Evolutionary conservation across 345 rosid species (phyloP), one percentile per base, ranked within the genome.

Genomic region (Nasturtium officinale): DNA sequence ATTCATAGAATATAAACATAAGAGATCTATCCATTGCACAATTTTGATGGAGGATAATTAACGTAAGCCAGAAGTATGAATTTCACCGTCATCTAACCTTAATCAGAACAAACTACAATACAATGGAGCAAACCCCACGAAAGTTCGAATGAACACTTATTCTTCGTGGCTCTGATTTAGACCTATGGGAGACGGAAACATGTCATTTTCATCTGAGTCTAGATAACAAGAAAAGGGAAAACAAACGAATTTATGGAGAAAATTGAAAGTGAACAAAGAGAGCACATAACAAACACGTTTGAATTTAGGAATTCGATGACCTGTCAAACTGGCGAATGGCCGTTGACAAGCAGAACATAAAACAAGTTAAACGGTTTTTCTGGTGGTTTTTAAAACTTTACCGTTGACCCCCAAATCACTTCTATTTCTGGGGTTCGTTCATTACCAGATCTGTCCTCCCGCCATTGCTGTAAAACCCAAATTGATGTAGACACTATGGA

Each of bases 261-360:
- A 3, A 0, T 2, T 33, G 40, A 17, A 61, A 71, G 50, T 23
- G 7, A 56, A 46, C 46, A 56, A 47, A 69, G 25, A 58, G 47
- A 23, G 37, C 43, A 61, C 29, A 13, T 21, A 72, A 64, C 69
- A 72, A 61, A 62, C 70, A 53, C 33, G 9, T 63, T 72, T 16
- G 64, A 40, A 62, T 62, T 42, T 72, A 21, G 76, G 6, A 63
- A 71, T 15, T 13, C 33, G 12, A 7, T 61, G 30, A 13, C 61
- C 69, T 71, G 61, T 12, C 23, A 46, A 69, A 2, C 16, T 5
- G 23, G n/a, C 15, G 12, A 30, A 5, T 68, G 48, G 6, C 62
- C 5, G 52, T 71, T 61, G 35, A 58, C 26, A 48, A 38, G 74
- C 48, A 33, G 61, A 40, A 38, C 16, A 35, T 3, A 59, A 10